Base-by-base conservation (phyloP, 257 asterid genomes). In the Paulownia fortunei region DNA sequence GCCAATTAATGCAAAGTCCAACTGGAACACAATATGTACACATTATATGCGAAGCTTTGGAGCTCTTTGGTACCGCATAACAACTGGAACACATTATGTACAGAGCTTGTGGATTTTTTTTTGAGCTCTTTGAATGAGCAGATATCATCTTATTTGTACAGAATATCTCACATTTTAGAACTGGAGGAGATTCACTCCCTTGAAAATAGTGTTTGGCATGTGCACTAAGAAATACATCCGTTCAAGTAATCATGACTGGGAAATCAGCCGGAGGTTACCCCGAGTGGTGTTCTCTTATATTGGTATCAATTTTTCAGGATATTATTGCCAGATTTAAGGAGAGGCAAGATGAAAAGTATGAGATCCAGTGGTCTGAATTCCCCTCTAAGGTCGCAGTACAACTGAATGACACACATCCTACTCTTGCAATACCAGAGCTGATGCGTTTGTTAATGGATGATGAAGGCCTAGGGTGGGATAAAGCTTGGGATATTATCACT, bases 391-490 rank as follows among this genome's bases (percentile, higher is more conserved):
- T 96, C 46, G 99, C 99, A 70, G 89, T 96, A 58, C 99, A 96
- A 80, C 86, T 96, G 84, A 96, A 96, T 81, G 99, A 96, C 83
- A 96, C 99, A 41, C 99, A 96, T 86, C 98, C 99, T 55, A 96
- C 99, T 58, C 97, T 93, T 80, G 91, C 97, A 49, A 93, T 96
- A 78, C 99, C 98, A 1, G 99, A 96, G 88, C 91, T 96, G 79
- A 93, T 96, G 99, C 94, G 98, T 62, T 82, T 96, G 85, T 84
- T 96, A 66, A 87, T 96, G 98, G 99, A 96, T 80, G 87, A 84
- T 42, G 97, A 96, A 87, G 92, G 92, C 82, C 92, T 93, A 61
- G 98, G 98, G 74, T 96, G 99, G 99, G 99, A 93, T 82, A 98
- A 96, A 79, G 94, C 99, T 47, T 96, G 99, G 99, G 91, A 85